A percentile compares a stretch with the other conserved stretches of the same genome.
These are phyloP conservation scores for Boletus rubescentipes DNA, from an alignment of 768 basidiomycete species.

Conservation along the genomic window DNA sequence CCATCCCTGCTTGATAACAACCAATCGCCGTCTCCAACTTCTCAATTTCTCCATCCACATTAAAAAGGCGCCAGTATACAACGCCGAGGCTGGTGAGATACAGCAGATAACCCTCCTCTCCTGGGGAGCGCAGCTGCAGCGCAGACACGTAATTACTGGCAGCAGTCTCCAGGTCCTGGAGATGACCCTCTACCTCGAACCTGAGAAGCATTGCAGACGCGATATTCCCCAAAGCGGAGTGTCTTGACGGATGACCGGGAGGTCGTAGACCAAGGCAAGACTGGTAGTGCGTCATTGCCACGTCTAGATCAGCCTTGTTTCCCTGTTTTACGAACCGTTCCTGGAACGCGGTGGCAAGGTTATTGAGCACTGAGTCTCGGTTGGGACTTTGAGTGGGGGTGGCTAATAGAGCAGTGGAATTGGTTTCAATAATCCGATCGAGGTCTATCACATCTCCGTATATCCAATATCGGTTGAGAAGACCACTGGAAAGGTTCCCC, in stretches of 20 bases:
- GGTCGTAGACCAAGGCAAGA: conserved; percentile 23
- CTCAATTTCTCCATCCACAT: conserved; percentile 10
- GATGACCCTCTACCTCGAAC: conserved; percentile 24
- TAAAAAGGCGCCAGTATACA: conserved; percentile 2
- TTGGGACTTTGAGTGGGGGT: conserved; percentile 4
- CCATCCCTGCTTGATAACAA: conserved; percentile 15
- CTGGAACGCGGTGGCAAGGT: conserved; percentile 16
- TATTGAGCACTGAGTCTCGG: conserved; percentile 25
- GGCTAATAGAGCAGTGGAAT: conserved; percentile 5
- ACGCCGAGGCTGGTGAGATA: conserved; percentile 15
- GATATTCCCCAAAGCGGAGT: conserved; percentile 17
- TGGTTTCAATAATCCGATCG: conserved; percentile 14
- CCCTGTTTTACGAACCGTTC: conserved; percentile 18
- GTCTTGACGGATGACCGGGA: conserved; percentile 17
- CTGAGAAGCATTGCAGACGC: conserved; percentile 19
- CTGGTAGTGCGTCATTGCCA: conserved; percentile 13
- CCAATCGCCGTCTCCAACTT: conserved; percentile 23
- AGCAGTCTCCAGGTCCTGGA: conserved; percentile 26
- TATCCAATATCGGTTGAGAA: conserved; percentile 18
- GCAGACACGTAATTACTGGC: conserved; percentile 10
- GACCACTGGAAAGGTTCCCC: conserved; percentile 16
- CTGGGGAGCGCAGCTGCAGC: conserved; percentile 16
- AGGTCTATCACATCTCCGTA: conserved; percentile 23
- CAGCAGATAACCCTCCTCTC: conserved; percentile 8
- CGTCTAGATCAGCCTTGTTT: conserved; percentile 17